These are phyloP conservation scores for Erodium chrysanthum DNA, from an alignment of 441 rosid species.

Conservation along the genomic window DNA sequence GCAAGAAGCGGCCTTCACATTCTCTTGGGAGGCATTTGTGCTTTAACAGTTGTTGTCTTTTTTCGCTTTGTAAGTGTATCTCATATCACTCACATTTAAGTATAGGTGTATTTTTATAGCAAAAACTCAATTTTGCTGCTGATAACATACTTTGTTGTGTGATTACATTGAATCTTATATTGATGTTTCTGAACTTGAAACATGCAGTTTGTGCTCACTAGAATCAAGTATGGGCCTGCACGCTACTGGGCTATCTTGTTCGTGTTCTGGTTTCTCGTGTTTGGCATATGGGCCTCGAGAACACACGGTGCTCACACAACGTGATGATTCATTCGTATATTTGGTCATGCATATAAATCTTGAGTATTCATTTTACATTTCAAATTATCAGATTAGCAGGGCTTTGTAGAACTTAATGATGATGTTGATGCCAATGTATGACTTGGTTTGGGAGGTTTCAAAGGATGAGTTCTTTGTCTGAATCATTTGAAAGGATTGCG, in stretches of 20 bases:
- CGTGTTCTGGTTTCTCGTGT: slow-evolving; percentile 93
- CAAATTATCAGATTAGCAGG: neutral
- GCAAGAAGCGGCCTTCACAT: slow-evolving; percentile 88
- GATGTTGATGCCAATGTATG: neutral
- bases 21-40: slow-evolving; percentile 85
- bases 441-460: neutral
- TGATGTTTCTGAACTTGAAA: slow-evolving; percentile 9
- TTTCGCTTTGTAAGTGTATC: slow-evolving; percentile 87
- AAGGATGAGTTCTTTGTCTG: neutral
- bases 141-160: neutral
- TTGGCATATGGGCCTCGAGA: slow-evolving; percentile 89
- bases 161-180: neutral
- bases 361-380: neutral
- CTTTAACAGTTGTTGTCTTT: slow-evolving; percentile 78
- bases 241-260: slow-evolving; percentile 92
- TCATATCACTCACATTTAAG: neutral
- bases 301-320: slow-evolving; percentile 47
- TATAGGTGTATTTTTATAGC: neutral
- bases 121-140: neutral
- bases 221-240: slow-evolving; percentile 91
- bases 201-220: slow-evolving; percentile 74
- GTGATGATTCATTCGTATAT: slow-evolving; percentile 19
- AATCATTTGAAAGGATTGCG: neutral
- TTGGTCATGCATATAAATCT: neutral
- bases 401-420: neutral